Base-by-base conservation (phyloP, 1,284 basidiomycete genomes). In the Cutaneotrichosporon cavernicola region DNA sequence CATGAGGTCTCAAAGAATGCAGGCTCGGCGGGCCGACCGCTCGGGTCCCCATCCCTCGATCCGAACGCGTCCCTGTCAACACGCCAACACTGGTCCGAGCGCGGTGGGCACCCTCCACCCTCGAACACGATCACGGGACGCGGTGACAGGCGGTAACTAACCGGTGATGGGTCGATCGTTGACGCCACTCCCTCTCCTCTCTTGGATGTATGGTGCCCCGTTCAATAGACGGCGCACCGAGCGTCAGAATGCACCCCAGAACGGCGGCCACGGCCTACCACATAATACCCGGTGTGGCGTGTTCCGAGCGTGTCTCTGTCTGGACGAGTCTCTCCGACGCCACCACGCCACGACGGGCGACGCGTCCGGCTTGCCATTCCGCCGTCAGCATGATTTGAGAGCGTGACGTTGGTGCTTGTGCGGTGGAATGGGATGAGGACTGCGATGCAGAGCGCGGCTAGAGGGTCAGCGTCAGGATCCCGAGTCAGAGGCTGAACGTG, bases 281-380 rank as follows among this genome's bases (percentile, higher is more conserved):
- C 43, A 26, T 18, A 46, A 46, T n/a, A 18, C 2, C 18, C 14
- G 26, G 26, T 26, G 26, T 26, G 26, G 43, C 43, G 18, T 46
- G 16, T n/a, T 18, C 18, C 43, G 16, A 8, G 43, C 34, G 18
- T 8, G 43, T n/a, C 7, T 2, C 1, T 16, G 40, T 13, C 40
- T 16, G 40, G 43, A 46, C 43, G 43, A 46, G 18, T 46, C 43
- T 46, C 43, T n/a, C 43, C 43, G 43, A 46, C 43, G 43, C 43
- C 43, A 46, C 43, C 18, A n/a, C 43, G 43, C 43, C 43, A 46
- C 43, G 43, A n/a, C 18, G 43, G 43, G 43, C 43, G 43, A 46
- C 18, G 43, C 43, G 43, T 46, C n/a, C 18, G 43, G 43, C 16
- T 46, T 18, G 11, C 14, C 43, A 46, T 46, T 46, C 43, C 43